Percentiles rank a stretch among this genome's conserved stretches.
Conservation (phyloP, 495 filamentous ascomycete genomes). For the Hyaloscypha variabilis region DNA sequence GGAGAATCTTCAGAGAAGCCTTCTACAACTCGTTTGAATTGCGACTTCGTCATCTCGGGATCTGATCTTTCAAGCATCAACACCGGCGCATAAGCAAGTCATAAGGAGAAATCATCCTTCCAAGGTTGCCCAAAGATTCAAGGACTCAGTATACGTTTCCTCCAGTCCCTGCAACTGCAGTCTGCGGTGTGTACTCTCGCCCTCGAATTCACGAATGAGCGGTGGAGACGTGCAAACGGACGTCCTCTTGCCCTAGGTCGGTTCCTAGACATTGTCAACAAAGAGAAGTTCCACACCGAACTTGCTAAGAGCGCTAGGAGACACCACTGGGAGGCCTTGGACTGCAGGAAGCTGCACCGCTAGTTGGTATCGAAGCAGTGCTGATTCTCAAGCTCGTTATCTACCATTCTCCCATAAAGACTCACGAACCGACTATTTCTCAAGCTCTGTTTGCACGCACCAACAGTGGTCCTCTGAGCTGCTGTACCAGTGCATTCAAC, state of each 20-base stretch:
- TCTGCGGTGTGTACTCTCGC: conserved; percentile 25
- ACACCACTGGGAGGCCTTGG: conserved; percentile 22
- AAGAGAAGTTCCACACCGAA: conserved; percentile 29
- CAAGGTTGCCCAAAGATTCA: conserved; percentile 4
- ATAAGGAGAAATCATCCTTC: conserved; percentile 17
- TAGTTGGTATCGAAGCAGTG: conserved; percentile 27
- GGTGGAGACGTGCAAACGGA: conserved; percentile 33
- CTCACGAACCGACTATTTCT: conserved; percentile 19
- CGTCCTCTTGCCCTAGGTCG: conserved; percentile 27
- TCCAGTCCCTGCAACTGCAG: conserved; percentile 10
- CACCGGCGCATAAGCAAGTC: not conserved
- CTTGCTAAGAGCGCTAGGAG: conserved; percentile 21
- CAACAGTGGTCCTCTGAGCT: conserved; percentile 23
- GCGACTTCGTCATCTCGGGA: conserved; percentile 21
- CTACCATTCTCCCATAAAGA: conserved; percentile 27
- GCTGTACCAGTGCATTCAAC: conserved; percentile 17
- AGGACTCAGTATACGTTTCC: conserved; percentile 22
- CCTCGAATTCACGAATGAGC: conserved; percentile 33
- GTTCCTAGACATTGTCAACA: conserved; percentile 33
- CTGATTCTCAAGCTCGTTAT: conserved; percentile 22
- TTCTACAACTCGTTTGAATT: conserved; percentile 26
- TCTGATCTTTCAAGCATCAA: conserved; percentile 17
- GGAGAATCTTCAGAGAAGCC: conserved; percentile 26
- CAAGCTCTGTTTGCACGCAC: conserved; percentile 29
- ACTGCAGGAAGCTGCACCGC: conserved; percentile 30